Percentiles rank a stretch among this genome's conserved stretches.
Evolutionary conservation across 805 yeast species (phyloP).

Genomic region (Debaryomyces prosopidis): DNA sequence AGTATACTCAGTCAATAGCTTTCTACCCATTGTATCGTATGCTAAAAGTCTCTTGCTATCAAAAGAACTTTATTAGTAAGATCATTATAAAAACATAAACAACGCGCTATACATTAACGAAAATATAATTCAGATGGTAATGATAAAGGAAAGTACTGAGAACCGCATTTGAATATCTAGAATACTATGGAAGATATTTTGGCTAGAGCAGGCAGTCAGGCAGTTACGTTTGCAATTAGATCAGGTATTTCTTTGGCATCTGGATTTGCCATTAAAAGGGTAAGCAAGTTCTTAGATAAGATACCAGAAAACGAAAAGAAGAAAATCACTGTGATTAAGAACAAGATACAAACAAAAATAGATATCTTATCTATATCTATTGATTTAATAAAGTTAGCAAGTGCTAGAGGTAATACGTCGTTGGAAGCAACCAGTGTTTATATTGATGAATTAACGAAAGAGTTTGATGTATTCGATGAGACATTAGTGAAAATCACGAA

Average conservation of each 20-base stretch:
- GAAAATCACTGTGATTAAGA: conserved; percentile 41
- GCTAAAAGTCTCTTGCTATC: background rate
- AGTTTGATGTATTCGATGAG: conserved; percentile 58
- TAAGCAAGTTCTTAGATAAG: conserved; percentile 53
- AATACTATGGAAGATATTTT: conserved; percentile 41
- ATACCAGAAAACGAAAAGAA: conserved; percentile 55
- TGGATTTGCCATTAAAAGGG: conserved; percentile 66
- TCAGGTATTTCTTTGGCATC: conserved; percentile 77
- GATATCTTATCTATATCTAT: conserved; percentile 64
- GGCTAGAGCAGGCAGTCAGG: conserved; percentile 68
- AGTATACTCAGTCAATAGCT: conserved; percentile 39
- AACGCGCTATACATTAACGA: background rate
- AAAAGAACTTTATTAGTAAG: background rate
- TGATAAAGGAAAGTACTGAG: background rate
- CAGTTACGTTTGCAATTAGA: conserved; percentile 75
- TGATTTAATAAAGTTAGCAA: conserved; percentile 62
- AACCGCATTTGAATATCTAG: background rate
- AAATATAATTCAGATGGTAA: background rate
- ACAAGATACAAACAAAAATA: conserved; percentile 56
- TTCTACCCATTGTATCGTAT: conserved; percentile 19
- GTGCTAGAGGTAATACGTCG: conserved; percentile 61
- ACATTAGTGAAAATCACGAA: conserved; percentile 43
- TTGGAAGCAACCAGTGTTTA: conserved; percentile 55
- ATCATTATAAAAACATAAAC: background rate
- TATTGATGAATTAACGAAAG: conserved; percentile 54